Conservation (phyloP, 129 eudicot species). For the Silybum marianum region DNA sequence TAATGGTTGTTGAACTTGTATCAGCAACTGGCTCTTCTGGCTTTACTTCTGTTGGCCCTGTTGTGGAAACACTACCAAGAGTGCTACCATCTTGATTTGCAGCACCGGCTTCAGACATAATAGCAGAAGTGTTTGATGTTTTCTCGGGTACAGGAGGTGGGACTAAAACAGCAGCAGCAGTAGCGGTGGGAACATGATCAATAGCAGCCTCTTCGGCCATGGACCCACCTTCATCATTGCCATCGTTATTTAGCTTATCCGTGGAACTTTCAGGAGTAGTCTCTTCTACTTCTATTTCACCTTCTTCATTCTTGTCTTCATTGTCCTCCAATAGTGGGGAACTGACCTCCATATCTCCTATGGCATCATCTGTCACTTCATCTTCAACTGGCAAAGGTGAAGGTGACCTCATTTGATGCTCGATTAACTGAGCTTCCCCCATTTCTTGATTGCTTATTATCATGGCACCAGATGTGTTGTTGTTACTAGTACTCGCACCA, state of each 20-base stretch:
- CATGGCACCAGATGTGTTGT: too few species aligned
- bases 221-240: conserved; percentile 39
- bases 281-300: conserved; percentile 44
- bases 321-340: conserved; percentile 58
- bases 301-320: conserved; percentile 64
- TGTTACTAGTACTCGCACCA: conserved; percentile 5
- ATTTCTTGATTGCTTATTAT: conserved; percentile 38
- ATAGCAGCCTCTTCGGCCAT: conserved; percentile 36
- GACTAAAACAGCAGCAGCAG: conserved; percentile 19
- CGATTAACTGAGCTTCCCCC: conserved; percentile 49
- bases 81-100: conserved; percentile 36
- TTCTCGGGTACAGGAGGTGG: conserved; percentile 29
- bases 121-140: conserved; percentile 27
- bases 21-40: conserved; percentile 42
- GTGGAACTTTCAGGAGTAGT: conserved; percentile 41
- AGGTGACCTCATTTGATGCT: conserved; percentile 35
- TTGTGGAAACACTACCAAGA: conserved; percentile 18
- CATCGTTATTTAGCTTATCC: conserved; percentile 39
- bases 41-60: conserved; percentile 41
- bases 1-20: conserved; percentile 57
- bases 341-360: conserved; percentile 51
- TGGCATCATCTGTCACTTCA: conserved; percentile 23
- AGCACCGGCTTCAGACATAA: conserved; percentile 30
- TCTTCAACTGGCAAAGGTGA: conserved; percentile 54
- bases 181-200: conserved; percentile 26